Base-by-base conservation (phyloP, 2,329 filamentous ascomycete genomes). In the Fusarium subtropicale region DNA sequence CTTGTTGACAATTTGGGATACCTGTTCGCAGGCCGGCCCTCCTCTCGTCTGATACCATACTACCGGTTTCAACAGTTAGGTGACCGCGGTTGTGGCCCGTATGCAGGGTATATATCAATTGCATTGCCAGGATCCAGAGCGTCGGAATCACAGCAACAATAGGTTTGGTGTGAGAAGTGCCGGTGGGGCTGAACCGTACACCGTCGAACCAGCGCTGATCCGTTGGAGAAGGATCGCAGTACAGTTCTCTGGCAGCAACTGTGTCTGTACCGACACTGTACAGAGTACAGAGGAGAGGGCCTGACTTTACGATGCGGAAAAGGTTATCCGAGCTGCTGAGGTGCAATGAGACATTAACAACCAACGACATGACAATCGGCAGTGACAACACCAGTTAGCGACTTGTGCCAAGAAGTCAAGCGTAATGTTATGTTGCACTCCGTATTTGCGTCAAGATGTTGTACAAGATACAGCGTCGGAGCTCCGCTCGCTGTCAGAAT, bases 81-180 rank as follows among this genome's bases (percentile, higher is more conserved):
- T 42, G 41, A 48, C 51, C 34, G 59, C 47, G 48, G 64, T 34
- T 56, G 52, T 62, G 45, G 20, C 18, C 39, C 38, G 38, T 34
- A 57, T 54, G 31, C 60, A 65, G 61, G 41, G 47, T 34, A 51
- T 38, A 15, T 60, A 41, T 31, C 36, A n/a, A 51, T 36, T 34
- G 41, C 48, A 51, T 51, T 51, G 38, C 51, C 51, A 56, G 51
- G 50, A 45, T 46, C 33, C 18, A 48, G 45, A 48, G 47, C 42
- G 46, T 67, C 63, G 64, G 64, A 57, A 67, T 67, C 64, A 59
- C 51, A 67, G 59, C 64, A 24, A 59, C 64, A 67, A 67, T 18
- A 45, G 63, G 64, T 39, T 63, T 67, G 64, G 64, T 67, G 57
- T 46, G 33, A 63, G 52, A 67, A 58, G 47, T 58, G 34, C 38